Base-by-base conservation (phyloP, 352 stramenopile species). In the Pythium oligandrum region DNA sequence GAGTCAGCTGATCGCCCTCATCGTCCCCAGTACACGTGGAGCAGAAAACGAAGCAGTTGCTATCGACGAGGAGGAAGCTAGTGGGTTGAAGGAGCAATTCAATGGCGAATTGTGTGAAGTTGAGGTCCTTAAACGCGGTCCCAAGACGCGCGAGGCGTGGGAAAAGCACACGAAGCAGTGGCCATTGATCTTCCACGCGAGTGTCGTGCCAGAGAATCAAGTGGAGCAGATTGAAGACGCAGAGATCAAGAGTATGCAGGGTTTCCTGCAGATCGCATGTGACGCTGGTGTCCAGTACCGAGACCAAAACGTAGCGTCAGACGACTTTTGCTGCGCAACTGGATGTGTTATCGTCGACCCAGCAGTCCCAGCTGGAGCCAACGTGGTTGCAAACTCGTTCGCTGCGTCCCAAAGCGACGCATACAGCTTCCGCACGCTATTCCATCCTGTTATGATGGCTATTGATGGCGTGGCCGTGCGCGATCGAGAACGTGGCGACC, bases 101-200 rank as follows among this genome's bases (percentile, higher is more conserved):
- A 67, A 84, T 38, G 80, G 65, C 26, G 59, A 53, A 51, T 43
- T 88, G 4, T 73, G 69, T 43, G 66, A 59, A 6, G 70, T 80
- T 10, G 51, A 75, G 8, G 75, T 74, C 65, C 70, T 90, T 53
- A 88, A 83, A 57, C 43, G 58, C 3, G 64, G 66, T 9, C 82
- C 82, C 10, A 61, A 70, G 26, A 85, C 77, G 11, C 78, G 78
- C 34, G 77, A 88, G 47, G 49, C 73, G 17, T 92, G 78, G 40
- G 75, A 83, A 26, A 58, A 54, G 33, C 64, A 88, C 60, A 88
- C 82, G n/a, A 73, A 68, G 33, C 30, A 55, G 2, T 92, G 82
- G 82, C 82, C 82, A 37, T 57, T 92, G 8, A 87, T 92, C 44
- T 92, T 92, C 66, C 82, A 92, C 60, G 70, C 77, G 12, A 89